These are phyloP conservation scores for Cystobasidium sp. DNA, from an alignment of 1,284 basidiomycete species.

Conservation along the genomic window DNA sequence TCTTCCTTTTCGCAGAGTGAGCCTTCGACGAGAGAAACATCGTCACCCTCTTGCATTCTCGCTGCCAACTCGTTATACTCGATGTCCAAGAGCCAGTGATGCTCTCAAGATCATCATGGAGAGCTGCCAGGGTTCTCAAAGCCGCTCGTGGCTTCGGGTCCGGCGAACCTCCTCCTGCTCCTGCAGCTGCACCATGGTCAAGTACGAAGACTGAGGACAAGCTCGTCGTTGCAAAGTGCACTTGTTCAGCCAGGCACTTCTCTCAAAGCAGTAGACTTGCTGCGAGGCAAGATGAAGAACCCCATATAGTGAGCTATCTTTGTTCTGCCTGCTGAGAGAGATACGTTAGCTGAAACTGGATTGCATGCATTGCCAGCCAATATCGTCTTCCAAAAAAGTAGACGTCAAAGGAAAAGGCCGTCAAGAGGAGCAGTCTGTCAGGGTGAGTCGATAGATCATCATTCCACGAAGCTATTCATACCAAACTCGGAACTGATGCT, in stretches of 20 bases:
- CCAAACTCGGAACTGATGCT: no score
- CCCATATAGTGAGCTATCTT: not conserved
- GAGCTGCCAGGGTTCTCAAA: constrained; percentile 21
- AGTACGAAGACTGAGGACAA: not conserved
- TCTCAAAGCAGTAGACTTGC: not conserved
- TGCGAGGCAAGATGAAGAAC: not conserved
- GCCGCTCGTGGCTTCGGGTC: constrained; percentile 7
- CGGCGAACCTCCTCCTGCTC: not conserved
- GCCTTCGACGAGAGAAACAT: not conserved
- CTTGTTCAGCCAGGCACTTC: not conserved
- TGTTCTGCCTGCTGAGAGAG: not conserved
- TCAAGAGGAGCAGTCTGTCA: not conserved
- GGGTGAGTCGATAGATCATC: not conserved
- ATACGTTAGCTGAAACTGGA: not conserved
- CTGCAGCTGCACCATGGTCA: not conserved
- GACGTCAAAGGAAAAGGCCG: constrained; percentile 35
- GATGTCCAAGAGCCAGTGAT: not conserved
- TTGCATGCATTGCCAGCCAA: not conserved
- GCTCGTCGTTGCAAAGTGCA: not conserved
- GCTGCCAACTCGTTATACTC: not conserved
- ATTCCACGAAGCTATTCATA: not conserved
- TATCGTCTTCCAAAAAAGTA: not conserved
- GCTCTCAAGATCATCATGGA: constrained; percentile 31
- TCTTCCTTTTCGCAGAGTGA: not conserved
- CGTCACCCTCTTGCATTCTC: not conserved